Base-by-base conservation (phyloP, 2,329 filamentous ascomycete species). In the Pseudocercospora crystallina region DNA sequence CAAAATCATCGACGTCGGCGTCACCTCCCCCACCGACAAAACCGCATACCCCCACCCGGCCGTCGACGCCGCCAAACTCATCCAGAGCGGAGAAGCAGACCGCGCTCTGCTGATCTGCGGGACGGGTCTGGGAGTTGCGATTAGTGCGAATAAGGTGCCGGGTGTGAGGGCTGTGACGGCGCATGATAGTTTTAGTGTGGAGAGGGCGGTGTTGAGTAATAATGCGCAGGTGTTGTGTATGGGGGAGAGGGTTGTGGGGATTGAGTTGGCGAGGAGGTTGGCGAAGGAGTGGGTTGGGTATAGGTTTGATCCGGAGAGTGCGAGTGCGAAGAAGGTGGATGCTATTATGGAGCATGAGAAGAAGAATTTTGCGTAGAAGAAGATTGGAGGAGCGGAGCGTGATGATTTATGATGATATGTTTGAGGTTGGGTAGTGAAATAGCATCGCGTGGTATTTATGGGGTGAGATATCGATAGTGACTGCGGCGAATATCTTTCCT, bases 161-260 rank as follows among this genome's bases (percentile, higher is more conserved):
- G 89, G 89, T 5, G 83, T 95, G 54, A 78, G 89, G 17, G 90
- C 90, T n/a, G 90, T 95, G 13, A 95, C 89, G 5, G 90, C 90
- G 1, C 90, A 95, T 69, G 90, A 95, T 68, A 85, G 84, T 59
- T 95, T 91, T 76, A 85, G 81, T 49, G 88, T 95, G 5, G 89
- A 95, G 78, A 76, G 89, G 43, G 84, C 86, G 14, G 81, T 95
- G 9, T 73, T 92, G 64, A 90, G 86, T 73, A 95, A 95, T 70
- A 85, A 95, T 68, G 88, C 89, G 2, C 89, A 95, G 73, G 89
- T 95, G 30, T 73, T 95, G 55, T 95, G 90, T 68, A 85, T 95
- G 77, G 89, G 89, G 0, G 86, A 95, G 79, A 76, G 89, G 15
- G 89, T 95, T 0, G 81, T 95, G 38, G 89, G 90, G 0, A 69